These are phyloP conservation scores for Daedaleopsis nitida DNA, from an alignment of 768 basidiomycete species.

Conservation along the genomic window DNA sequence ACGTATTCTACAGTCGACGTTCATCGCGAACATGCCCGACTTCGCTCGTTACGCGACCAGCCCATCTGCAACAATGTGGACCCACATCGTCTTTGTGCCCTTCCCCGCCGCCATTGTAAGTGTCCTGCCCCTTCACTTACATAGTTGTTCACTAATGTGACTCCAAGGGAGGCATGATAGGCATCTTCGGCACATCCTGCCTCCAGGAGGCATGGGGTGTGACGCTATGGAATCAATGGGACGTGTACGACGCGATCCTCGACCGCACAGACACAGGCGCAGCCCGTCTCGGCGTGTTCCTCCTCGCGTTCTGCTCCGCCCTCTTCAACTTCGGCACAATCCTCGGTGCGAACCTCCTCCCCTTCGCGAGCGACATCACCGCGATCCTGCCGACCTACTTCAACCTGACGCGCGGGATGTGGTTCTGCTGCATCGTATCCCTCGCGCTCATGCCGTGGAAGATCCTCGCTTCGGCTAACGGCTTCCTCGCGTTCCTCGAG, in stretches of 20 bases:
- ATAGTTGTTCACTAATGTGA: background rate
- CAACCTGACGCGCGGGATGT: slow-evolving; percentile 26
- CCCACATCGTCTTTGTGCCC: slow-evolving; percentile 22
- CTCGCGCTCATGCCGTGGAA: slow-evolving; percentile 24
- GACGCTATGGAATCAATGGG: slow-evolving; percentile 25
- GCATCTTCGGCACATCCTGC: slow-evolving; percentile 22
- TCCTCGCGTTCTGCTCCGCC: slow-evolving; percentile 19
- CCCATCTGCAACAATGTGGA: slow-evolving; percentile 20
- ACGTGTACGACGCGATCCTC: slow-evolving; percentile 24
- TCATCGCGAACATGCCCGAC: slow-evolving; percentile 25
- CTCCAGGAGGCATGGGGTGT: slow-evolving; percentile 21
- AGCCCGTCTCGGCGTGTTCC: slow-evolving; percentile 22
- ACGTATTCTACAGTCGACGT: slow-evolving; percentile 13
- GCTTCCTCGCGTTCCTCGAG: slow-evolving; percentile 24
- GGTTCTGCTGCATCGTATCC: slow-evolving; percentile 22
- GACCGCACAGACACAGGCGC: slow-evolving; percentile 17
- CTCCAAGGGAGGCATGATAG: slow-evolving; percentile 22
- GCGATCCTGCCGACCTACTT: slow-evolving; percentile 21
- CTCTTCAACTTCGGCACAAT: slow-evolving; percentile 24
- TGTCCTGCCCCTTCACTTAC: background rate
- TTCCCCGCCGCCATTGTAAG: slow-evolving; percentile 22
- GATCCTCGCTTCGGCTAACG: slow-evolving; percentile 21
- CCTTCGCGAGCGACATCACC: slow-evolving; percentile 21
- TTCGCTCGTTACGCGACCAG: slow-evolving; percentile 20
- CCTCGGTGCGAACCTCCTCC: slow-evolving; percentile 23